These are phyloP conservation scores for Balakata baccata DNA, from an alignment of 345 rosid genomes.

Conservation along the genomic window DNA sequence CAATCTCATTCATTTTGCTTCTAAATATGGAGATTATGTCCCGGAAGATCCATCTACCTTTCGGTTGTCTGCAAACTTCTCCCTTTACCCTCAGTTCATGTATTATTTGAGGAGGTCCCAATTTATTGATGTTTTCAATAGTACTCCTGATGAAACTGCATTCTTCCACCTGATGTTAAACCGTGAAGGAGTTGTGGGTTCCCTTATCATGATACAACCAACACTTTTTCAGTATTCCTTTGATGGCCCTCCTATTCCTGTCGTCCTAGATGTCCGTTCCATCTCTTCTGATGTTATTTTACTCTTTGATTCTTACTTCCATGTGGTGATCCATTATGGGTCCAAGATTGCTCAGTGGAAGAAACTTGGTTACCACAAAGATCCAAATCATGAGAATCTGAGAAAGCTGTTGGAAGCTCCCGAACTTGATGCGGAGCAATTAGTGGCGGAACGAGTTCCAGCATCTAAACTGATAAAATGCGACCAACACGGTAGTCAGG, in stretches of 20 bases:
- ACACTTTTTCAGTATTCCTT: conserved; percentile 85
- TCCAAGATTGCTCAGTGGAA: conserved; percentile 90
- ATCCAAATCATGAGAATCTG: conserved; percentile 78
- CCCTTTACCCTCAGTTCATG: conserved; percentile 96
- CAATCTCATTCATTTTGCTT: conserved; percentile 63
- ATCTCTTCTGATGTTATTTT: conserved; percentile 68
- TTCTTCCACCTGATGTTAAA: conserved; percentile 83
- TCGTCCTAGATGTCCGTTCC: conserved; percentile 85
- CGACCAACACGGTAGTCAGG: conserved; percentile 91
- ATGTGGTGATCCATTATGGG: conserved; percentile 84
- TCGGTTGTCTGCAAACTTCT: conserved; percentile 77
- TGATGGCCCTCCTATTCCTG: conserved; percentile 91
- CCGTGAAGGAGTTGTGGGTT: conserved; percentile 84
- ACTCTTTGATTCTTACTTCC: conserved; percentile 88
- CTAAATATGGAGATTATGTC: conserved; percentile 85
- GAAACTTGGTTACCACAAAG: conserved; percentile 78
- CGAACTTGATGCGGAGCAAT: conserved; percentile 58
- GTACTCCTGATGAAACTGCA: conserved; percentile 84
- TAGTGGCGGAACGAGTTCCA: conserved; percentile 72
- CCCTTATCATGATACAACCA: conserved; percentile 93
- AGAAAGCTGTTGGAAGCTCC: conserved; percentile 92
- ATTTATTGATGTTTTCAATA: conserved; percentile 88
- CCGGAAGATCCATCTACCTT: conserved; percentile 93
- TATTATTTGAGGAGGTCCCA: conserved; percentile 91
- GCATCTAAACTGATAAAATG: conserved; percentile 76